Base-by-base conservation (phyloP, 768 basidiomycete species). In the Rhodotorula kratochvilovae region DNA sequence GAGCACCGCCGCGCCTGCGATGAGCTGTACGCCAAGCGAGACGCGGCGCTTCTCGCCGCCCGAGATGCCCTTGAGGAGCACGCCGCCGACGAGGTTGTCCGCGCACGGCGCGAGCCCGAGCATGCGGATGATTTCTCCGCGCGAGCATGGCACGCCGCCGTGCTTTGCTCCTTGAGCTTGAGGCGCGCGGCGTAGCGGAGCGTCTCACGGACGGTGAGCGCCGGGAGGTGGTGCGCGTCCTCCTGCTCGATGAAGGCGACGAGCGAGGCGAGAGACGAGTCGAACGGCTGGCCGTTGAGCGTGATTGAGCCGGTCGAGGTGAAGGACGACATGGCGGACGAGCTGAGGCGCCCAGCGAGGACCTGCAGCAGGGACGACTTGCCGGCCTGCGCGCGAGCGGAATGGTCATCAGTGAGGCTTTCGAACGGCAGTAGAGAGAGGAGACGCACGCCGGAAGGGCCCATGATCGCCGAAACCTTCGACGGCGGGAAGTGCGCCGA, bases 11-110 rank as follows among this genome's bases (percentile, higher is more conserved):
- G 82, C 82, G 63, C 82, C 82, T n/a, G 62, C 60, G 17, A 73
- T 61, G 72, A 80, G 82, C 75, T 84, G 81, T 0, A 84, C 81
- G 1, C 83, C 84, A 29, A 85, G 75, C 33, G 82, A 83, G 16
- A 84, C 76, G 42, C 84, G 78, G 3, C 84, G 76, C 76, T 84
- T 85, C 72, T 85, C 84, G n/a, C 84, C 84, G 11, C 84, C 84
- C 17, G 80, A 81, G 46, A 85, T 84, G 2, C 84, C 84, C 74
- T 83, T 80, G 48, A 79, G 48, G 16, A 66, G 63, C 48, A 31
- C 35, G 17, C 84, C 84, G 33, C 84, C 84, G 42, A 84, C 83
- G 31, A 83, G 79, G 29, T 81, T 79, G 70, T 84, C 81, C n/a
- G 83, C 84, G 65, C 83, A 84, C 56, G 82, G 81, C 65, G 81